Conservation (phyloP, 495 filamentous ascomycete species). For the Aspergillus asperescens region DNA sequence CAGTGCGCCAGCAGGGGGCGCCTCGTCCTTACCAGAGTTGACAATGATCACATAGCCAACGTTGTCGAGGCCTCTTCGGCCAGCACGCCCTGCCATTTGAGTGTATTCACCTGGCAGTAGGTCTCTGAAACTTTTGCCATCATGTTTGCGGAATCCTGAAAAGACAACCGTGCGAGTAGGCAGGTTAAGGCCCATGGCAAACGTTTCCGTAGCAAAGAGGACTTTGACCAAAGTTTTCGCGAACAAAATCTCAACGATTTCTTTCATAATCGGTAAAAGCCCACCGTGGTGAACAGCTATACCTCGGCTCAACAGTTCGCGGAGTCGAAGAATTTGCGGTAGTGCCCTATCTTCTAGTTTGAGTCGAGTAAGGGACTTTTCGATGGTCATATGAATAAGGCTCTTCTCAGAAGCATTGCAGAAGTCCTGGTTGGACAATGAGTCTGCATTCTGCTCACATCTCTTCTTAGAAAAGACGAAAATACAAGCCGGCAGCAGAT, state of each 20-base stretch:
- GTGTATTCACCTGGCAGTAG: slow-evolving; percentile 94
- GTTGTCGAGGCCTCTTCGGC: slow-evolving; percentile 83
- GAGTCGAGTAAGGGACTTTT: slow-evolving; percentile 87
- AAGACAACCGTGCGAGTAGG: slow-evolving; percentile 96
- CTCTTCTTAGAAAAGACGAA: slow-evolving; percentile 98
- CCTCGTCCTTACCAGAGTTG: slow-evolving; percentile 75
- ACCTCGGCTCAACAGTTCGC: slow-evolving; percentile 79
- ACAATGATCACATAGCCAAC: slow-evolving; percentile 94
- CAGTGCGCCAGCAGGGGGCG: slow-evolving; percentile 73
- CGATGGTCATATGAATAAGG: slow-evolving; percentile 92
- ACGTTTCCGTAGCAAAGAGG: slow-evolving; percentile 95
- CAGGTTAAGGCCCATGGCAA: slow-evolving; percentile 96
- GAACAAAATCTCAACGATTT: slow-evolving; percentile 95
- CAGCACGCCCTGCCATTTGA: slow-evolving; percentile 95
- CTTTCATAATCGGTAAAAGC: slow-evolving; percentile 92
- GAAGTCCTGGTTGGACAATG: slow-evolving; percentile 89
- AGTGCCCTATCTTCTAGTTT: slow-evolving; percentile 85
- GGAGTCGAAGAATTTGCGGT: slow-evolving; percentile 82
- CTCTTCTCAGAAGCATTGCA: slow-evolving; percentile 92
- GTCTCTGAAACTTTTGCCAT: slow-evolving; percentile 85
- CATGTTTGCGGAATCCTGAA: slow-evolving; percentile 93
- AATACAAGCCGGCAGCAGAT: slow-evolving; percentile 83
- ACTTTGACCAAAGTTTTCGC: slow-evolving; percentile 93
- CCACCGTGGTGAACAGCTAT: slow-evolving; percentile 97
- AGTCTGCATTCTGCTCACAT: slow-evolving; percentile 95